Evolutionary conservation across 495 filamentous ascomycete species (phyloP).

Genomic region (Sordaria brevicollis): DNA sequence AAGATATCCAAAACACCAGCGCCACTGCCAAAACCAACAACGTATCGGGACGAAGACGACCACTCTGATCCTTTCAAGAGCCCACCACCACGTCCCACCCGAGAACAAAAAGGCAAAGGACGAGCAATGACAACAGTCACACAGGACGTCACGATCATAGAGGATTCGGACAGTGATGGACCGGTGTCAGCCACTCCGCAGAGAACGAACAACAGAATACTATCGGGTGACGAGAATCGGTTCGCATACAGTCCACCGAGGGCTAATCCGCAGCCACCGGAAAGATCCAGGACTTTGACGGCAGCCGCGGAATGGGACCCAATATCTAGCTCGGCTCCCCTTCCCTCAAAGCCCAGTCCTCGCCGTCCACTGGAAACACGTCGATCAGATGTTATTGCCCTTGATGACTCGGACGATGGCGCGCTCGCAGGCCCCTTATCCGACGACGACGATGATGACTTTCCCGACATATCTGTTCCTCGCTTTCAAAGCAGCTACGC

Average conservation of each 20-base stretch:
- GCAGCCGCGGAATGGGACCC: conserved; percentile 33
- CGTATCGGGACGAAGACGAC: neutral
- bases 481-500: conserved; percentile 12
- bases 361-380: conserved; percentile 5
- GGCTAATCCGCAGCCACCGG: neutral
- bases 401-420: conserved; percentile 23
- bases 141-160: neutral
- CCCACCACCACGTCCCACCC: neutral
- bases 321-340: conserved; percentile 38
- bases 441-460: conserved; percentile 18
- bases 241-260: conserved; percentile 12
- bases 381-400: conserved; percentile 11
- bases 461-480: conserved; percentile 28
- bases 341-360: conserved; percentile 4
- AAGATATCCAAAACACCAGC: neutral
- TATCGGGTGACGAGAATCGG: conserved; percentile 6
- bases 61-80: neutral
- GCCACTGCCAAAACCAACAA: neutral
- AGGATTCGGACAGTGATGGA: neutral
- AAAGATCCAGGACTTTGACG: neutral
- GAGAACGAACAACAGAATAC: neutral
- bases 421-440: neutral
- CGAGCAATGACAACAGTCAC: neutral
- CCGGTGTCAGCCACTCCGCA: conserved; percentile 12
- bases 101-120: neutral